These are phyloP conservation scores for Acer yangbiense DNA, from an alignment of 345 rosid genomes.

Conservation along the genomic window DNA sequence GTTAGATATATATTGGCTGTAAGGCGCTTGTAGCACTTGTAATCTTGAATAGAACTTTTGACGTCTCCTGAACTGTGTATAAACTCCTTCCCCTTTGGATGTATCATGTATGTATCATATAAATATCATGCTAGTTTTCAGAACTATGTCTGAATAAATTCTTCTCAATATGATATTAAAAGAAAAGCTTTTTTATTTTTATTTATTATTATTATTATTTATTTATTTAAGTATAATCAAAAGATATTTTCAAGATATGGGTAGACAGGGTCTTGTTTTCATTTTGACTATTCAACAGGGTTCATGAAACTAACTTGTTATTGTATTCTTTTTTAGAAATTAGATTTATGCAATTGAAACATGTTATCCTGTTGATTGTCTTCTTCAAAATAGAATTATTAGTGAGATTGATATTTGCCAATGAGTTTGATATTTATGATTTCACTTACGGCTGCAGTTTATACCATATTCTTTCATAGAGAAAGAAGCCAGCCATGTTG, in stretches of 20 bases:
- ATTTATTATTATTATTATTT: no score
- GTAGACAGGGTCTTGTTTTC: background rate
- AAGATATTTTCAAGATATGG: background rate
- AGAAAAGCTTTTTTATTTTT: background rate
- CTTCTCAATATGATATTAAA: background rate
- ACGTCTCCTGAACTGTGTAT: background rate
- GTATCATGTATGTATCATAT: background rate
- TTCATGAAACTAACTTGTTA: background rate
- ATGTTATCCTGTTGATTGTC: background rate
- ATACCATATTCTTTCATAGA: conserved; percentile 96
- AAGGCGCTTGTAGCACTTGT: background rate
- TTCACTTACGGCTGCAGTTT: conserved; percentile 49
- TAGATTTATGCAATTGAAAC: background rate
- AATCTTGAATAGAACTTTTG: background rate
- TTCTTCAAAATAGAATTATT: background rate
- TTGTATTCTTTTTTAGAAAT: background rate
- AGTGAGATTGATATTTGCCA: conserved; percentile 4
- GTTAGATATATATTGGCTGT: background rate
- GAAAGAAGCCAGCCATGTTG: conserved; percentile 97
- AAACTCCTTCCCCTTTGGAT: background rate
- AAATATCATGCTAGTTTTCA: background rate
- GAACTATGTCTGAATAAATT: background rate
- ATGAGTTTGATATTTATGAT: conserved; percentile 8
- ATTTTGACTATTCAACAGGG: background rate
- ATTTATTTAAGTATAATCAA: background rate